A percentile compares a stretch with the other conserved stretches of the same genome.
phyloP scores from a whole-genome alignment of 768 basidiomycete genomes.

The Tricholoma bakamatsutake region DNA sequence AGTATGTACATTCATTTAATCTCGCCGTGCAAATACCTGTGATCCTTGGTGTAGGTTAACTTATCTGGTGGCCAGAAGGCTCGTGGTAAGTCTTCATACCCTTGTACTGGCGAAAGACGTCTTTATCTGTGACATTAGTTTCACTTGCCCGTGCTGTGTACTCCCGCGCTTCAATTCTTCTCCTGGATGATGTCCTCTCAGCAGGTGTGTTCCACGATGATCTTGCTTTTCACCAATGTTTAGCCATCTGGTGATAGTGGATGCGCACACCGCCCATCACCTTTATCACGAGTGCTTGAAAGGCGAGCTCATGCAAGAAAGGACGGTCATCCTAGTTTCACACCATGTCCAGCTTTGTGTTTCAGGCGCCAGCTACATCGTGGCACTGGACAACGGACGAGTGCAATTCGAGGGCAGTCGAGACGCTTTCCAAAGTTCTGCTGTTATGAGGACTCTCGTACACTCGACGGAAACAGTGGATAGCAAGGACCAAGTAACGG shows the following conservation, averaged over 20 bases:
- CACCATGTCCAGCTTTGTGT: slow-evolving; percentile 90
- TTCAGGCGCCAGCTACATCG: slow-evolving; percentile 74
- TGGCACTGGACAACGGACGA: slow-evolving; percentile 79
- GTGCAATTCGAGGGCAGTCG: slow-evolving; percentile 66
- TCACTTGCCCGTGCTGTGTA: slow-evolving; percentile 84
- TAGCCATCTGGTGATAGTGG: slow-evolving; percentile 44
- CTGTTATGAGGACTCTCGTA: slow-evolving; percentile 58
- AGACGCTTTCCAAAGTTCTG: slow-evolving; percentile 61
- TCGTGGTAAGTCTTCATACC: slow-evolving; percentile 46
- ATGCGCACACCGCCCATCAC: slow-evolving; percentile 90
- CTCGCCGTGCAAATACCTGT: too few species aligned
- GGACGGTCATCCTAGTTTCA: slow-evolving; percentile 90
- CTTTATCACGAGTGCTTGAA: slow-evolving; percentile 79
- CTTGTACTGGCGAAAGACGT: not conserved
- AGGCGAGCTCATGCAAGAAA: slow-evolving; percentile 72
- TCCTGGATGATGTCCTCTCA: slow-evolving; percentile 79
- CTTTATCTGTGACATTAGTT: slow-evolving; percentile 30
- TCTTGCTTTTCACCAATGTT: not conserved
- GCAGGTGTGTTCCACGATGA: slow-evolving; percentile 31
- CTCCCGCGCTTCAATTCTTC: slow-evolving; percentile 73
- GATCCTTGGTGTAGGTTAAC: slow-evolving; percentile 30
- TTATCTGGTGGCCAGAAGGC: slow-evolving; percentile 63
- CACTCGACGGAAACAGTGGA: slow-evolving; percentile 38
- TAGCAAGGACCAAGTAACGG: slow-evolving; percentile 32
- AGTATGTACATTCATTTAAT: slow-evolving; percentile 30